These are phyloP conservation scores for Coniochaeta prunicola DNA, from an alignment of 2,329 filamentous ascomycete species.

Conservation along the genomic window DNA sequence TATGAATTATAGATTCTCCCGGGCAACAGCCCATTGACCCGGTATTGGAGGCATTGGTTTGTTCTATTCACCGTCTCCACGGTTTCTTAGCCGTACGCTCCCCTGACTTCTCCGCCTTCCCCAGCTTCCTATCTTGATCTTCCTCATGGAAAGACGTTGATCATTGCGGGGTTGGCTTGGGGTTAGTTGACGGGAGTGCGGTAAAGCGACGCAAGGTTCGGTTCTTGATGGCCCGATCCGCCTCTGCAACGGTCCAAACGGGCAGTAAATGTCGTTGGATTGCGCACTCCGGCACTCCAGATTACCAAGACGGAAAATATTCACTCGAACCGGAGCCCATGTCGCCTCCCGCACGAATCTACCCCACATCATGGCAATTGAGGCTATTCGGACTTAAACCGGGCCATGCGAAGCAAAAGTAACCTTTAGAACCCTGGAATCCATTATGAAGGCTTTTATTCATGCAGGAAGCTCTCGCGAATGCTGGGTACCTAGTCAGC, in stretches of 20 bases:
- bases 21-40: neutral
- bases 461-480: neutral
- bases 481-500: too few relatives aligned
- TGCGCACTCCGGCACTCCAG: neutral
- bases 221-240: neutral
- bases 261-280: neutral
- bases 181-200: neutral
- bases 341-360: neutral
- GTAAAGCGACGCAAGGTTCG: neutral
- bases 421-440: too few relatives aligned
- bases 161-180: slow-evolving; percentile 1
- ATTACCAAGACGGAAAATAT: neutral
- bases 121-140: neutral
- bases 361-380: slow-evolving; percentile 1
- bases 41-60: neutral
- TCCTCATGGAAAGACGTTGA: neutral
- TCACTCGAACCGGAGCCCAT: neutral
- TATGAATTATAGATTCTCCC: neutral
- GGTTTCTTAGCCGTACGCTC: neutral
- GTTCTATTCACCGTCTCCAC: neutral
- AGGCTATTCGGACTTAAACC: slow-evolving; percentile 1
- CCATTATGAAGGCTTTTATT: too few relatives aligned
- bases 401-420: too few relatives aligned
- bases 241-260: neutral
- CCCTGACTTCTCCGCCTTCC: neutral